Base-by-base conservation (phyloP, 2,329 filamentous ascomycete genomes). In the Tolypocladium inflatum region DNA sequence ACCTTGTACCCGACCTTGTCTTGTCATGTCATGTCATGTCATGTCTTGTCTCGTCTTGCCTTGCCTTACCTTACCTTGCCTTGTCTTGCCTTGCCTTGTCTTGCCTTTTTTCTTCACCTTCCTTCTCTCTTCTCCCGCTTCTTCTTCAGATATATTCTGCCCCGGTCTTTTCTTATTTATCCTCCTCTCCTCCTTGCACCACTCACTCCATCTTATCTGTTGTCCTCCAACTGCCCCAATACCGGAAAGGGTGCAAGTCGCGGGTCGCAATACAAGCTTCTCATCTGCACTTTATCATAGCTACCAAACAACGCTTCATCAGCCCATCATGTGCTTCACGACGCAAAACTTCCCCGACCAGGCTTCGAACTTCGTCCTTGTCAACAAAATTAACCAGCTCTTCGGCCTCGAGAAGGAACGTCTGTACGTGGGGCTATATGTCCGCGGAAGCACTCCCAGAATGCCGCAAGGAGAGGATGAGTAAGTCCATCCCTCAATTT, bases 371-470 rank as follows among this genome's bases (percentile, higher is more conserved):
- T n/a, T 45, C 11, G n/a, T 55, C 3, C 45, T 57, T 19, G 55
- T 57, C 35, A 57, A 57, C 42, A 56, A 39, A 33, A 51, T 57
- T 13, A 57, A 57, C 42, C 33, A 11, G 1, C 19, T 51, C 11
- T 23, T 59, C n/a, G 55, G 58, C 37, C 19, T 37, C 23, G 55
- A 59, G 7, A 58, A 58, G 35, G 57, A 58, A 33, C n/a, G 76
- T 71, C 57, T 61, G 1, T 60, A 61, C 51, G 54, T 61, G 1
- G 56, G 53, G 2, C 60, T 61, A 43, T 59, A 61, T 38, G 56
- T 57, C 23, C 58, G 60, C 21, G 60, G 57, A 3, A 55, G 58
- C 48, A 33, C 26, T 30, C 37, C 58, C 9, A 60, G 56, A 17
- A 62, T 62, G 61, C 57, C 57, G 9, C 55, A 39, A 17, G 57